phyloP scores from a whole-genome alignment of 2,329 filamentous ascomycete genomes.

The Xylaria digitata region DNA sequence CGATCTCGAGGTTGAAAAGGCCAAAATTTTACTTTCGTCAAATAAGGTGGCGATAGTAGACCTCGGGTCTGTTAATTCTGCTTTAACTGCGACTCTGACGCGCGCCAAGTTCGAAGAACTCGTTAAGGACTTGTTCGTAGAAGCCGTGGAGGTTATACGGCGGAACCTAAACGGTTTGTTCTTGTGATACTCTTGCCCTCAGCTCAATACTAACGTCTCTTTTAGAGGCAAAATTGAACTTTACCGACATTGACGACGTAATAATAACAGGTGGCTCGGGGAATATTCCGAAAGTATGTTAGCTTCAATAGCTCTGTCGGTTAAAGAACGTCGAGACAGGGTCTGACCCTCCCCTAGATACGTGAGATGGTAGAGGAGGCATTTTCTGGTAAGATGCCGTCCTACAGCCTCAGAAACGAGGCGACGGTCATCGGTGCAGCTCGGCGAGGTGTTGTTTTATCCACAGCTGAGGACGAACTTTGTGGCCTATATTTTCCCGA shows the following conservation, averaged over 20 bases:
- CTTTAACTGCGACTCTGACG: background rate
- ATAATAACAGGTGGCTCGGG: conserved; percentile 10
- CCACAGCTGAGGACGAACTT: background rate
- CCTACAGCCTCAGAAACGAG: background rate
- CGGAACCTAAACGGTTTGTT: background rate
- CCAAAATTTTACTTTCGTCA: conserved; percentile 7
- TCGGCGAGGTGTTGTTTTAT: background rate
- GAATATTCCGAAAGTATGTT: conserved; percentile 5
- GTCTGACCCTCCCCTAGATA: background rate
- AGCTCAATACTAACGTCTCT: background rate
- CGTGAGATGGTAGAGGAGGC: background rate
- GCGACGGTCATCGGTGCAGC: conserved; percentile 6
- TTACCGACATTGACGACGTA: conserved; percentile 10
- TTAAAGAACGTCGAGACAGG: background rate
- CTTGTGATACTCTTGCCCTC: background rate
- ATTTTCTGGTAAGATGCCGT: background rate
- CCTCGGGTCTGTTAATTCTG: background rate
- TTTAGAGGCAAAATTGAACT: background rate
- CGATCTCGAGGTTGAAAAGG: conserved; percentile 3
- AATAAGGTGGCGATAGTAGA: background rate
- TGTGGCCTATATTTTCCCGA: background rate
- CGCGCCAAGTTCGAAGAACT: background rate
- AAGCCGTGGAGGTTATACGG: background rate
- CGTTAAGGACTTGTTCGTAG: background rate
- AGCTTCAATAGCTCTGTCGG: background rate